Evolutionary conservation across 371 early-diverging fungal species (phyloP).

Genomic region (Actinomucor elegans): DNA sequence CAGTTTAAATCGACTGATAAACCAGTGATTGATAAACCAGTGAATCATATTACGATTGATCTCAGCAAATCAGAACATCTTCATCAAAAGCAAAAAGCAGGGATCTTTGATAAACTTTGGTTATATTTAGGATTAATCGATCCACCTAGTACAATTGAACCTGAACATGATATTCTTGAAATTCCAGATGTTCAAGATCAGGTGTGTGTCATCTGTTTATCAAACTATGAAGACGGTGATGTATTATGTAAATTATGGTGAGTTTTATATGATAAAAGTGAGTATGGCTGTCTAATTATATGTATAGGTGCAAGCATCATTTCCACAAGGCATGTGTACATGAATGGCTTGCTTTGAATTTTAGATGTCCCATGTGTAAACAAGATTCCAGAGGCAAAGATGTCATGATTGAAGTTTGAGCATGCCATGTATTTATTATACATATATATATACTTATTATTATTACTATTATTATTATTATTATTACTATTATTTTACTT

Average conservation of each 20-base stretch:
- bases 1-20: slow-evolving; percentile 30
- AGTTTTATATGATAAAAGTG: neutral
- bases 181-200: slow-evolving; percentile 45
- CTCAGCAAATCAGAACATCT: slow-evolving; percentile 10
- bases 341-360: slow-evolving; percentile 34
- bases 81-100: slow-evolving; percentile 4
- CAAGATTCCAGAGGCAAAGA: slow-evolving; percentile 30
- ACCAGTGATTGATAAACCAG: neutral
- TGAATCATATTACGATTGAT: slow-evolving; percentile 13
- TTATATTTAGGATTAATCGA: slow-evolving; percentile 27
- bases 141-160: slow-evolving; percentile 16
- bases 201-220: slow-evolving; percentile 65
- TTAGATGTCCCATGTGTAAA: slow-evolving; percentile 36
- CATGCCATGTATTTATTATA: neutral
- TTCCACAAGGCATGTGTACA: slow-evolving; percentile 29
- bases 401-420: slow-evolving; percentile 4
- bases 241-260: slow-evolving; percentile 58
- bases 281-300: neutral
- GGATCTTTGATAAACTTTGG: slow-evolving; percentile 30
- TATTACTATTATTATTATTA: neutral
- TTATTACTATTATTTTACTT: neutral
- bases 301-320: slow-evolving; percentile 37
- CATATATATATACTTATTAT: neutral
- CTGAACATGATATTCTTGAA: slow-evolving; percentile 29
- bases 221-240: slow-evolving; percentile 65